A percentile compares a stretch with the other conserved stretches of the same genome.
These are phyloP conservation scores for Fusarium mexicanum DNA, from an alignment of 2,329 filamentous ascomycete genomes.

Conservation along the genomic window DNA sequence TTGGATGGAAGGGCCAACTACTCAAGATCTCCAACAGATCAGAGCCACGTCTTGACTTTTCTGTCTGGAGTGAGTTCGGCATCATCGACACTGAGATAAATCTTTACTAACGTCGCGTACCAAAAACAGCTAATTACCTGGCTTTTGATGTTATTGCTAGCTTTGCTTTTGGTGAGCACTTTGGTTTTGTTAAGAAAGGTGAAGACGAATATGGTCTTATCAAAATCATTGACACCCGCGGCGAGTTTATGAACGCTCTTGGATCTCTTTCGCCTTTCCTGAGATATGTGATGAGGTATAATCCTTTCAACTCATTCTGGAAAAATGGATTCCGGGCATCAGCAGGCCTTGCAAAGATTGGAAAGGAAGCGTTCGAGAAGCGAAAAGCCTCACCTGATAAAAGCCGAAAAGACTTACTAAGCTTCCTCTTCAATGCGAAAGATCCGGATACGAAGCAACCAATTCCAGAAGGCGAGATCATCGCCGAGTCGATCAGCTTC, in stretches of 20 bases:
- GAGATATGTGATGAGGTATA: background rate
- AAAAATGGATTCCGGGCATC: background rate
- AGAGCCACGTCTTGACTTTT: background rate
- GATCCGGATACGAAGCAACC: background rate
- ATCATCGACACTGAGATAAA: fast-evolving
- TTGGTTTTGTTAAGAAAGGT: background rate
- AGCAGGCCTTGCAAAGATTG: background rate
- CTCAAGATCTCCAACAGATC: background rate
- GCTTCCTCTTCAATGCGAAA: background rate
- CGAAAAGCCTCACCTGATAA: background rate
- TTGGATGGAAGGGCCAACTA: background rate
- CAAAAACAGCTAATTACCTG: background rate
- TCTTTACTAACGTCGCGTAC: fast-evolving
- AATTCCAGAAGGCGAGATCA: background rate
- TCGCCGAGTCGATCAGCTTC: background rate
- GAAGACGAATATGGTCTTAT: background rate
- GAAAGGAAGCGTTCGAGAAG: background rate
- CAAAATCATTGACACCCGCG: background rate
- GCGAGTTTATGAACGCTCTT: background rate
- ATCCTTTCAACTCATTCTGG: background rate
- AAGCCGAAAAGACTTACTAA: background rate
- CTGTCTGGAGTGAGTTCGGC: background rate
- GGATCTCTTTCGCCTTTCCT: background rate
- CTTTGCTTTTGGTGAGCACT: background rate
- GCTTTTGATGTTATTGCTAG: background rate